These are phyloP conservation scores for Coniochaeta sp. DNA, from an alignment of 2,329 filamentous ascomycete genomes.

Conservation along the genomic window DNA sequence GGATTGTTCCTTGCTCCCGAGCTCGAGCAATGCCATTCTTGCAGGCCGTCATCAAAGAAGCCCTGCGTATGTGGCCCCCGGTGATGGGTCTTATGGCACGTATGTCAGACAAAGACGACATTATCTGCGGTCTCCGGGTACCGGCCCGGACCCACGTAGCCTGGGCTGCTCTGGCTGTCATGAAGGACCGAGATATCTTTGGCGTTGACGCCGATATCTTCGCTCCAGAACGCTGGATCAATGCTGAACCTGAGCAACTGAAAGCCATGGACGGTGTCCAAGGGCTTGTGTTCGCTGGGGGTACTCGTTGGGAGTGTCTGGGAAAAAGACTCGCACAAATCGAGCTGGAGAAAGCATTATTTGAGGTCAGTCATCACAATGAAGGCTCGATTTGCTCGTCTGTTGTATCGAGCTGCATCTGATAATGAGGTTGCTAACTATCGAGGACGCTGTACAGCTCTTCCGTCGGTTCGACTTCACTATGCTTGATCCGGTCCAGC, in stretches of 20 bases:
- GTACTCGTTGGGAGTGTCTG: slow-evolving; percentile 10
- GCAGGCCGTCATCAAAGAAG: slow-evolving; percentile 8
- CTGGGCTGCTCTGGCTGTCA: slow-evolving; percentile 1
- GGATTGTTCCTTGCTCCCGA: background rate
- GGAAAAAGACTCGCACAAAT: slow-evolving; percentile 8
- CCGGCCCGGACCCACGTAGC: slow-evolving; percentile 8
- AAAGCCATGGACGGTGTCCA: slow-evolving; percentile 8
- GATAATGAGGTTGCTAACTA: background rate
- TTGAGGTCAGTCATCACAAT: slow-evolving; percentile 8
- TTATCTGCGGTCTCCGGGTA: slow-evolving; percentile 5
- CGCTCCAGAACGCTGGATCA: slow-evolving; percentile 7
- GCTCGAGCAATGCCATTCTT: slow-evolving; percentile 7
- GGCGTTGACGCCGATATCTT: slow-evolving; percentile 7
- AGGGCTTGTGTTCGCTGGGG: slow-evolving; percentile 7
- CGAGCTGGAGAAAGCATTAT: slow-evolving; percentile 9
- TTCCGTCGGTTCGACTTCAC: slow-evolving; percentile 8
- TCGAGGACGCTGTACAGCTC: background rate
- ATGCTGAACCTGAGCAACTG: slow-evolving; percentile 2
- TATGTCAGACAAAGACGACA: slow-evolving; percentile 4
- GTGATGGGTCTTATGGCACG: slow-evolving; percentile 4
- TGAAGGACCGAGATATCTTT: slow-evolving; percentile 7
- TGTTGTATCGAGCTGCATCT: background rate
- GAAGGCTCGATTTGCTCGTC: background rate
- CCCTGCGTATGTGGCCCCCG: slow-evolving; percentile 8
- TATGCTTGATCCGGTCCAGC: slow-evolving; percentile 7